phyloP scores from a whole-genome alignment of 495 filamentous ascomycete species.

The Penicillium daleae region DNA sequence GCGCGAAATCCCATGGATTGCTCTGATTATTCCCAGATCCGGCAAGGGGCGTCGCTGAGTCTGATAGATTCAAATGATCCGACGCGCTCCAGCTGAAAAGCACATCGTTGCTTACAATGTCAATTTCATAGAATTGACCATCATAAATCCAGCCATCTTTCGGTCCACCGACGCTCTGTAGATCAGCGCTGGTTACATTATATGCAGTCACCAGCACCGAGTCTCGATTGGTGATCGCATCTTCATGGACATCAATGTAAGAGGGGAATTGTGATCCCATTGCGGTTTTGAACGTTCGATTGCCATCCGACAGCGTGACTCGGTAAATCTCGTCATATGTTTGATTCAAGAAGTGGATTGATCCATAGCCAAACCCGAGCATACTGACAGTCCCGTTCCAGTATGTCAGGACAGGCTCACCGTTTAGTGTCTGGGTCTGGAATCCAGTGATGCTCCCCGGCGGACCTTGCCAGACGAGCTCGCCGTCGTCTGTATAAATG shows the following conservation, averaged over 20 bases:
- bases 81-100: slow-evolving; percentile 34
- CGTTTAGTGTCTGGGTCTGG: background rate
- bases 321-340: slow-evolving; percentile 40
- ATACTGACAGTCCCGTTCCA: slow-evolving; percentile 5
- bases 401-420: slow-evolving; percentile 2
- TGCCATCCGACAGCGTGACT: slow-evolving; percentile 16
- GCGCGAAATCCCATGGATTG: slow-evolving; percentile 8
- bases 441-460: background rate
- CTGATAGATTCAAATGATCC: slow-evolving; percentile 13
- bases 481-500: slow-evolving; percentile 5
- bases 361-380: slow-evolving; percentile 26
- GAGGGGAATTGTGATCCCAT: slow-evolving; percentile 9
- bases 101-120: slow-evolving; percentile 35
- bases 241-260: slow-evolving; percentile 36
- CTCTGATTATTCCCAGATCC: background rate
- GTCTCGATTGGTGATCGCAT: slow-evolving; percentile 35
- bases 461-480: slow-evolving; percentile 2
- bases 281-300: slow-evolving; percentile 10
- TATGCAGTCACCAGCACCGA: slow-evolving; percentile 52
- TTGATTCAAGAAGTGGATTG: slow-evolving; percentile 37
- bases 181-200: slow-evolving; percentile 42
- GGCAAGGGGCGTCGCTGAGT: background rate
- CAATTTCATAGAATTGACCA: slow-evolving; percentile 46
- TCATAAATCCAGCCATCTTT: slow-evolving; percentile 49
- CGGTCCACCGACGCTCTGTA: slow-evolving; percentile 39